These are phyloP conservation scores for Proliferodiscus dingleyae DNA, from an alignment of 2,329 filamentous ascomycete genomes.

Conservation along the genomic window DNA sequence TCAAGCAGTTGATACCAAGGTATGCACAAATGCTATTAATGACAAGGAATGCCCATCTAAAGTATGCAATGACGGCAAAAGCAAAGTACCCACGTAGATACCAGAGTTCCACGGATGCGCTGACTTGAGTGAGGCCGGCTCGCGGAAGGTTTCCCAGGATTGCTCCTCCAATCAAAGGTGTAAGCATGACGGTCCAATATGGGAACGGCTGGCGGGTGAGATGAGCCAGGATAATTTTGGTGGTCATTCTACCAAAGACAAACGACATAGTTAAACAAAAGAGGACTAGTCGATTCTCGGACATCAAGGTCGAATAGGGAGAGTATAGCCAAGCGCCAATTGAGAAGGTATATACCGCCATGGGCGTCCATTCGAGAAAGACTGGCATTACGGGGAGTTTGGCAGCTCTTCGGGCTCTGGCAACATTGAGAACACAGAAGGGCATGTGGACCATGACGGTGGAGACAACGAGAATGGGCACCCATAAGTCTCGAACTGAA, in stretches of 20 bases:
- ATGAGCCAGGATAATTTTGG: constrained; percentile 97
- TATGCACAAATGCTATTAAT: constrained; percentile 88
- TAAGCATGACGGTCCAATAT: constrained; percentile 90
- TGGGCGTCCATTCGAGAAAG: constrained; percentile 91
- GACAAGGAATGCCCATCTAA: constrained; percentile 86
- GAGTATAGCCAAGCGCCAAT: constrained; percentile 85
- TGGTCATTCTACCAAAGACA: constrained; percentile 96
- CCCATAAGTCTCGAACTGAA: constrained; percentile 85
- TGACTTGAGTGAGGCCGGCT: constrained; percentile 65
- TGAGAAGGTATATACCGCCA: constrained; percentile 71
- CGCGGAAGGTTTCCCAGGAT: constrained; percentile 76
- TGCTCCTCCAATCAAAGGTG: constrained; percentile 80
- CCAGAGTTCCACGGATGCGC: constrained; percentile 62
- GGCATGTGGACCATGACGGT: constrained; percentile 74
- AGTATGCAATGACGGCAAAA: constrained; percentile 82
- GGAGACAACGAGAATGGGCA: constrained; percentile 61
- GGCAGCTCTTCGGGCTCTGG: constrained; percentile 65
- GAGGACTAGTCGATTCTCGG: constrained; percentile 81
- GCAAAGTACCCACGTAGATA: constrained; percentile 83
- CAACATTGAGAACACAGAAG: constrained; percentile 83
- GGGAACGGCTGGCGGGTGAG: constrained; percentile 91
- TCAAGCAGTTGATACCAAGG: constrained; percentile 90
- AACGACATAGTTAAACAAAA: constrained; percentile 95
- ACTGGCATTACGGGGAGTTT: constrained; percentile 73
- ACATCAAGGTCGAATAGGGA: constrained; percentile 75